Evolutionary conservation across 768 basidiomycete species (phyloP), one percentile per base, ranked within the genome.

Genomic region (Russula brevipes): DNA sequence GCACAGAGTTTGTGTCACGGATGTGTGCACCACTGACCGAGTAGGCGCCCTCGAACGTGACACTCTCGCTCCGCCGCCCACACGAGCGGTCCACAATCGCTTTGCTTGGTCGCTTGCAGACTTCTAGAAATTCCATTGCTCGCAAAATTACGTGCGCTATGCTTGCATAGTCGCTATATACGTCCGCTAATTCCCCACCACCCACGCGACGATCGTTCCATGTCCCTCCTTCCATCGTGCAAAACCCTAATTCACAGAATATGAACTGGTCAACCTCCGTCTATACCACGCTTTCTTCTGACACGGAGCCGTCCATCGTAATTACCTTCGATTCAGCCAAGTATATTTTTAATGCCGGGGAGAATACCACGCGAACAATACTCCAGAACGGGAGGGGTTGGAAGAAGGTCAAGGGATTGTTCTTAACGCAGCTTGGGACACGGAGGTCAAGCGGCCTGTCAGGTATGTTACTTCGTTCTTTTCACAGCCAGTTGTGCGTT

Each of bases 271-370:
- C 80, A 35, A 78, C 84, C 2, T 81, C 82, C 4, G 82, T 87
- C 33, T 75, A 87, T 59, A 82, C 81, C 47, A 73, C 82, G 0
- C 70, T 78, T 17, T 82, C 87, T 4, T 83, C 84, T 55, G 95
- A 98, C 76, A 90, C 94, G 1, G 86, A 92, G 66, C 87, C 94
- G 0, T 82, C 87, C 9, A 75, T 97, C 31, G 75, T 89, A 63
- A 74, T 96, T 67, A 79, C 81, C 1, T 94, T 94, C 72, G 87
- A 90, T 67, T 78, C 81, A 57, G 86, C 82, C 12, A 89, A 91
- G 68, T 98, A 94, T 68, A 79, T 95, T 44, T 93, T 98, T 80
- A 94, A 94, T 73, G 85, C 80, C 19, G 87, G 91, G 8, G 94
- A 97, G 73, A 88, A 88, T 62, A 85, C 88, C 1, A 86, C 85